Evolutionary conservation across 139 green algal species (phyloP).

Genomic region (Chloropicon primus): DNA sequence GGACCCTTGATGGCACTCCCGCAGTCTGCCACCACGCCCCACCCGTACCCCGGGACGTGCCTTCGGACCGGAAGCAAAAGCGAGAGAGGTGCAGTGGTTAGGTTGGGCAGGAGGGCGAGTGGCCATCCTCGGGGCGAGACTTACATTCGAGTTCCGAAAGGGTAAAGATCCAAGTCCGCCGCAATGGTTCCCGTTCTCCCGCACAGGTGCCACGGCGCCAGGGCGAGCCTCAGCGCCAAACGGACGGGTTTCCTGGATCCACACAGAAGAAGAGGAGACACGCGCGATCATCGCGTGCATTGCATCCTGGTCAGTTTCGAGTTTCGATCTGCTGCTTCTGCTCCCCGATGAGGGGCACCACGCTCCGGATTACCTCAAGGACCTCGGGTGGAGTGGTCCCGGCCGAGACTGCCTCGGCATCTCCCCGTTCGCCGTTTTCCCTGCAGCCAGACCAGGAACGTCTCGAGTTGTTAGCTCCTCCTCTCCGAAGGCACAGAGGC

Average conservation of each 20-base stretch:
- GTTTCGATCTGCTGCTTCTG: no score
- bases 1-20: not conserved
- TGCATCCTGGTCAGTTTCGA: no score
- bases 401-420: not conserved
- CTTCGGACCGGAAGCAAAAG: not conserved
- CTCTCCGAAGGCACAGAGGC: no score
- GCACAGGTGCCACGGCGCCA: not conserved
- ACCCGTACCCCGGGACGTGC: not conserved
- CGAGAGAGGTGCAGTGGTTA: not conserved
- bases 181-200: not conserved
- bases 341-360: no score
- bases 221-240: not conserved
- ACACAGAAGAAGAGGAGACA: not conserved
- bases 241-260: not conserved
- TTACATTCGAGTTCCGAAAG: not conserved
- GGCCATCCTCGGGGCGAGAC: not conserved
- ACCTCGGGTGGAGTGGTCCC: not conserved
- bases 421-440: not conserved
- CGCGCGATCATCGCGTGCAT: no score
- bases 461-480: no score
- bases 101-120: not conserved
- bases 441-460: no score
- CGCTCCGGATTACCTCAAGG: not conserved
- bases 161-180: not conserved
- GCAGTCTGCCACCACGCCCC: not conserved